Evolutionary conservation across 768 basidiomycete genomes (phyloP).

Genomic region (Tulasnella sp.): DNA sequence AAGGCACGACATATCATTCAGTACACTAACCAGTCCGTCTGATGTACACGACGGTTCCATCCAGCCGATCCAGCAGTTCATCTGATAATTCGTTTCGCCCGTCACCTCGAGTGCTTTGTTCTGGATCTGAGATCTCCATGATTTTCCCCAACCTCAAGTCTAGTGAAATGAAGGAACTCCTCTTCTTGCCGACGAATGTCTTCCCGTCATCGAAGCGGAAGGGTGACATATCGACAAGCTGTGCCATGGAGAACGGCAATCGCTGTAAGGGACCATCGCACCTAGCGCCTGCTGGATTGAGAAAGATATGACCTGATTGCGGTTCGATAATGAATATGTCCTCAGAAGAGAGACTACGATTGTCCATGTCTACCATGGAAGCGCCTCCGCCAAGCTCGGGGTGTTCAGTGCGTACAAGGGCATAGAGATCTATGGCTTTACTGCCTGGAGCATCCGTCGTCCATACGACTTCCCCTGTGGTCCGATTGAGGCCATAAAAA

Average conservation of each 20-base stretch:
- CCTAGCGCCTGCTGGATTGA: constrained; percentile 52
- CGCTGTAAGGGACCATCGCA: constrained; percentile 55
- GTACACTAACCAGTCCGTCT: constrained; percentile 50
- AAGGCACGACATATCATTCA: background rate
- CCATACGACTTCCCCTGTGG: constrained; percentile 76
- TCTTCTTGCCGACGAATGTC: constrained; percentile 84
- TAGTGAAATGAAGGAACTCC: constrained; percentile 52
- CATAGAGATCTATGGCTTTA: constrained; percentile 49
- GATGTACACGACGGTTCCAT: constrained; percentile 43
- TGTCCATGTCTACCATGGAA: constrained; percentile 12
- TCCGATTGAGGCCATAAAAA: constrained; percentile 85
- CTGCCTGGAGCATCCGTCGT: constrained; percentile 53
- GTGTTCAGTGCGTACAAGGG: constrained; percentile 66
- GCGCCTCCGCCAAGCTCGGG: constrained; percentile 20
- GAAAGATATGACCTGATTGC: constrained; percentile 86
- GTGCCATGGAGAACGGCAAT: constrained; percentile 83
- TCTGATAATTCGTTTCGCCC: constrained; percentile 32
- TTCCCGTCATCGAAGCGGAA: constrained; percentile 70
- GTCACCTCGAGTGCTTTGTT: constrained; percentile 53
- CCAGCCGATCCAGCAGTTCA: constrained; percentile 38
- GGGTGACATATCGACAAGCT: constrained; percentile 81
- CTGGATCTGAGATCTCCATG: constrained; percentile 61
- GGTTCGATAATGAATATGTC: constrained; percentile 91
- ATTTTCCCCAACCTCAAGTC: constrained; percentile 67
- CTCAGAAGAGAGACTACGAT: constrained; percentile 34